Base-by-base conservation (phyloP, 129 eudicot species). In the Daucus carota region DNA sequence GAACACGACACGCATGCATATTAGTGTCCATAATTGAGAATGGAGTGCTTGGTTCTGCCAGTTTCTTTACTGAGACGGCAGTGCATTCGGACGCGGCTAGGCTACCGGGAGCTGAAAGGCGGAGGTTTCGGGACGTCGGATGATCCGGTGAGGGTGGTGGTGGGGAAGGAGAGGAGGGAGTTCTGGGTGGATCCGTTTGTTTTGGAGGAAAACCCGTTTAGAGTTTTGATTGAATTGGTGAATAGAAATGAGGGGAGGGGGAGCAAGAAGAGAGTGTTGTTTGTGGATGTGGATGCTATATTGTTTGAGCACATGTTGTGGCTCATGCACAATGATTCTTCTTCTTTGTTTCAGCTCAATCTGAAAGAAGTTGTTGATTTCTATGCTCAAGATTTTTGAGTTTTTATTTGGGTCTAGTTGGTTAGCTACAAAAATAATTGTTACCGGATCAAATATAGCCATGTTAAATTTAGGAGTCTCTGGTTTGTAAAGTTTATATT, bases 291-390 rank as follows among this genome's bases (percentile, higher is more conserved):
- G 76, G 97, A 91, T 83, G 85, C 89, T 2, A 90, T 90, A 18
- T 86, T 90, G 87, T 90, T 90, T 83, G 96, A 90, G 85, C 96
- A 88, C 44, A 78, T 90, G 96, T 74, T 90, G 79, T 90, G 96
- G 96, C 81, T 90, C 88, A 86, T 90, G 91, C 75, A 85, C 75
- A 90, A 90, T 86, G 96, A 90, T 80, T 79, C 79, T 26, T 84
- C 93, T 43, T 82, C 91, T 36, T 84, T 90, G 78, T 83, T 90
- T 78, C 78, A 88, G 77, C 93, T 90, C 46, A 88, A 90, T 76
- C 84, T 90, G 68, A 77, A 78, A 38, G 96, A 90, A 69, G 88
- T 90, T 67, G 78, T 90, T 75, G 96, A 90, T 45, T 90, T 90
- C 71, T 90, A 90, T 77, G 83, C 93, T 79, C 96, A 86, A 73